Evolutionary conservation across 345 rosid genomes (phyloP), one percentile per base, ranked within the genome.

Genomic region (Theobroma cacao): DNA sequence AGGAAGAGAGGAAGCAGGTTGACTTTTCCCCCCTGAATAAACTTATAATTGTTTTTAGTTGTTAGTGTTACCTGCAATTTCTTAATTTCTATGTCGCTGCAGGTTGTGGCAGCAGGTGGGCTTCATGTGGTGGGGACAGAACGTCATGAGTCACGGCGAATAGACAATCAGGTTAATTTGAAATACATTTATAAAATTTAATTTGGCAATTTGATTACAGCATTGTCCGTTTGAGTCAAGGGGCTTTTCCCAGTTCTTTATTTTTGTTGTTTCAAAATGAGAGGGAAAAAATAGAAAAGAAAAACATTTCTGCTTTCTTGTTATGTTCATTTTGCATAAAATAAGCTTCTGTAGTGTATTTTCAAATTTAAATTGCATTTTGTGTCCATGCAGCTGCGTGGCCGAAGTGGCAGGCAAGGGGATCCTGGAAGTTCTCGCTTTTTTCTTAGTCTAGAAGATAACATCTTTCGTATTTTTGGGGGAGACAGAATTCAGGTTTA

Each of bases 351-450:
- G 17, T 7, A 4, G n/a, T 47, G 50, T 67, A 9, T 72, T 64
- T 74, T 74, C 12, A 72, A 77, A 31, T 55, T 60, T 33, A 58
- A 34, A 38, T 76, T 74, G 52, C 36, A 48, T 78, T 78, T 62
- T 75, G 5, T 81, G 41, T 47, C 58, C 81, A 53, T 72, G 48
- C 85, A 95, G 99, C 87, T 95, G 70, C 96, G 99, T 69, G 98
- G 98, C 50, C 85, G 97, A 81, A 91, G 91, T 88, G 98, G 99
- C 71, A 90, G 99, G 75, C 99, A 95, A 82, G 99, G 98, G 58
- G 99, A 92, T 83, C 99, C 99, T 75, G 99, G 99, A 81, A 89
- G 99, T 85, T 95, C 99, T 50, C 97, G 97, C 78, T 93, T 93
- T 84, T 95, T 95, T 86, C 89, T 90, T n/a, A 93, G 98, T 88